These are phyloP conservation scores for Elaeagnus macrophylla DNA, from an alignment of 306 rosid species.

Conservation along the genomic window DNA sequence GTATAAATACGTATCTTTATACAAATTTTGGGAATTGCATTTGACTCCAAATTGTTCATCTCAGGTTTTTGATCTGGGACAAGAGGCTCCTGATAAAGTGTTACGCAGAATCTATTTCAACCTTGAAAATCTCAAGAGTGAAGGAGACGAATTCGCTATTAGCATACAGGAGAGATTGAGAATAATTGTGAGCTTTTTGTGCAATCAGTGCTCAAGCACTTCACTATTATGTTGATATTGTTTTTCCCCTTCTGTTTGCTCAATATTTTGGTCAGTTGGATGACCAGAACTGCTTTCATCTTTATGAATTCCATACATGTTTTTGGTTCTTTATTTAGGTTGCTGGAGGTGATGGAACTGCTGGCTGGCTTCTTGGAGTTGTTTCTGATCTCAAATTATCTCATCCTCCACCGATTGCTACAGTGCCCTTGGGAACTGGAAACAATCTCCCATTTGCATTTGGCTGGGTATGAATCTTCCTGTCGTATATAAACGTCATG, in stretches of 20 bases:
- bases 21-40: background rate
- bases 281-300: background rate
- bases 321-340: slow-evolving; percentile 42
- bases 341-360: slow-evolving; percentile 99
- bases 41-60: slow-evolving; percentile 18
- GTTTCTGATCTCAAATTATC: slow-evolving; percentile 84
- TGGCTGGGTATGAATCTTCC: slow-evolving; percentile 73
- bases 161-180: slow-evolving; percentile 41
- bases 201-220: background rate
- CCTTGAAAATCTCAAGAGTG: slow-evolving; percentile 46
- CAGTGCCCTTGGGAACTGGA: slow-evolving; percentile 94
- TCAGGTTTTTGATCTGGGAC: slow-evolving; percentile 84
- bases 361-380: slow-evolving; percentile 98
- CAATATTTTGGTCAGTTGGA: background rate
- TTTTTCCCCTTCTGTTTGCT: background rate
- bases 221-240: background rate
- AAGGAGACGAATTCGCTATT: slow-evolving; percentile 50
- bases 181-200: slow-evolving; percentile 64
- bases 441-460: slow-evolving; percentile 97
- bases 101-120: slow-evolving; percentile 49
- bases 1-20: slow-evolving; percentile 11
- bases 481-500: background rate
- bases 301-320: background rate
- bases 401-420: slow-evolving; percentile 79
- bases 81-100: slow-evolving; percentile 68